phyloP scores from a whole-genome alignment of 2,329 filamentous ascomycete genomes.

The Didymella glomerata region DNA sequence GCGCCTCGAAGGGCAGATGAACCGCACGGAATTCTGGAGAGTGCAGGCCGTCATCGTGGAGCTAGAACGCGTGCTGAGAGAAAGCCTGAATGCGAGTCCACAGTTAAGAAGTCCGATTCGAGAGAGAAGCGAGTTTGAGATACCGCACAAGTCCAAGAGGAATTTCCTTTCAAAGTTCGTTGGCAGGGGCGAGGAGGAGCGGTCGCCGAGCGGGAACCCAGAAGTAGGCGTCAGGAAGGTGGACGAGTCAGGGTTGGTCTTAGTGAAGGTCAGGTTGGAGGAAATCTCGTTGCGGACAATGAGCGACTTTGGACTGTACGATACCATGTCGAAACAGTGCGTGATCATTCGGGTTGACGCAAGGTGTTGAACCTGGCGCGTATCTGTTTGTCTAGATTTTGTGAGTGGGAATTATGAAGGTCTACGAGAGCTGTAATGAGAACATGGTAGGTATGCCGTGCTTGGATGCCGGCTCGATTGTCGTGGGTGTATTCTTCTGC shows the following conservation, averaged over 20 bases:
- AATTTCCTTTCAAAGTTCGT: conserved; percentile 38
- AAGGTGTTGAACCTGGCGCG: conserved; percentile 32
- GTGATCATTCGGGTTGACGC: conserved; percentile 45
- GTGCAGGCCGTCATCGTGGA: conserved; percentile 53
- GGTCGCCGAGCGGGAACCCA: conserved; percentile 28
- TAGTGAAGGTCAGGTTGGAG: conserved; percentile 42
- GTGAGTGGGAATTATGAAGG: background rate
- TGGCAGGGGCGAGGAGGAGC: conserved; percentile 32
- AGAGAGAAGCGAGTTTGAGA: conserved; percentile 6
- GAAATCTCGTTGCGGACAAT: conserved; percentile 46
- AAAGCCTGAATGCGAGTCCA: conserved; percentile 40
- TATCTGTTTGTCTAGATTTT: background rate
- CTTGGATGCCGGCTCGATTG: background rate
- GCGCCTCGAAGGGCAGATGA: conserved; percentile 51
- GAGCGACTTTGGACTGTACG: conserved; percentile 49
- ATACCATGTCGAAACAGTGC: conserved; percentile 48
- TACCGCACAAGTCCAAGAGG: conserved; percentile 22
- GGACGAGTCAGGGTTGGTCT: conserved; percentile 30
- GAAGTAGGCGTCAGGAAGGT: conserved; percentile 31
- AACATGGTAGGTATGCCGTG: background rate
- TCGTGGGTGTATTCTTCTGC: conserved; percentile 10
- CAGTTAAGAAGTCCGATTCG: conserved; percentile 20
- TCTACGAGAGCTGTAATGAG: too few species aligned
- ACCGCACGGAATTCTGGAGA: conserved; percentile 56
- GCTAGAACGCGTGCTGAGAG: conserved; percentile 47